Evolutionary conservation across 495 filamentous ascomycete genomes (phyloP).

Genomic region (Aspergillus bertholletiae): DNA sequence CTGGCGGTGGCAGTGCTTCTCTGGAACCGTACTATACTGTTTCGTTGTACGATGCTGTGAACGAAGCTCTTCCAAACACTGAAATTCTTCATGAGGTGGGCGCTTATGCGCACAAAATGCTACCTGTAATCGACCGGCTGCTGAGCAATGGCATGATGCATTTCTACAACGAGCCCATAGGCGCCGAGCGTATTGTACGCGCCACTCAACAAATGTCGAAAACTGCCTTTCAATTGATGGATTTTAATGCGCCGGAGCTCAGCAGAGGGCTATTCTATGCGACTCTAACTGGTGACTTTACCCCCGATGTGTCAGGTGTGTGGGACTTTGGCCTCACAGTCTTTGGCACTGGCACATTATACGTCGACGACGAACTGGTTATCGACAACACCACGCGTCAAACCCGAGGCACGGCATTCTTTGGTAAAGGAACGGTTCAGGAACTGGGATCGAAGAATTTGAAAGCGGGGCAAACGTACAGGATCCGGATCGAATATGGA

Average conservation of each 20-base stretch:
- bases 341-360: conserved; percentile 65
- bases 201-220: conserved; percentile 47
- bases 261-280: conserved; percentile 46
- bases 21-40: conserved; percentile 72
- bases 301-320: conserved; percentile 53
- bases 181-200: conserved; percentile 37
- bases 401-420: conserved; percentile 53
- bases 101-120: conserved; percentile 53
- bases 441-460: conserved; percentile 50
- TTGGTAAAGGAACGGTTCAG: conserved; percentile 53
- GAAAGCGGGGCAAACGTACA: conserved; percentile 52
- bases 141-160: conserved; percentile 49
- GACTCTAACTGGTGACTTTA: conserved; percentile 48
- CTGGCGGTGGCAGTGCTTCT: conserved; percentile 74
- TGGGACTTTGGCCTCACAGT: conserved; percentile 70
- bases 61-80: conserved; percentile 48
- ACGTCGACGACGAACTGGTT: conserved; percentile 60
- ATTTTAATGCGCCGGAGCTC: conserved; percentile 51
- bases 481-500: conserved; percentile 56
- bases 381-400: conserved; percentile 61
- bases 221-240: conserved; percentile 53
- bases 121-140: conserved; percentile 47
- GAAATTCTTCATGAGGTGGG: conserved; percentile 54
- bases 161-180: conserved; percentile 51
- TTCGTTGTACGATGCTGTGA: conserved; percentile 60